Conservation (phyloP, 139 green algal species). For the Gonium pectorale region DNA sequence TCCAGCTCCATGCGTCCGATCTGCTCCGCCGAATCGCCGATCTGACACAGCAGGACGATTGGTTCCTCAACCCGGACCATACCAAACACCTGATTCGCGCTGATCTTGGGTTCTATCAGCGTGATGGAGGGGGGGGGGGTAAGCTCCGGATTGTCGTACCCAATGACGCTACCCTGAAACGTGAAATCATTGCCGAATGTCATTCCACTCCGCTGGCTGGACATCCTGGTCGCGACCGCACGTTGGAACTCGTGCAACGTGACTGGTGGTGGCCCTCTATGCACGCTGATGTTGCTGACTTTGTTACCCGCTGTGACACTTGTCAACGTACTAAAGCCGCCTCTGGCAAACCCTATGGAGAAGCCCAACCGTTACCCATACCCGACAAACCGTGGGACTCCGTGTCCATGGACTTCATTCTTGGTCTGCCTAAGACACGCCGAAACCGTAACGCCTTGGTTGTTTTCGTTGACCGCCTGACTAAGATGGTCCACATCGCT, state of each 20-base stretch:
- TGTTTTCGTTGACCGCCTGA: conserved; percentile 23
- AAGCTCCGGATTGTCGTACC: not conserved
- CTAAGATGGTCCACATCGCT: conserved; percentile 7
- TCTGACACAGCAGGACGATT: not conserved
- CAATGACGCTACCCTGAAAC: not conserved
- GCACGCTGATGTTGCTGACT: not conserved
- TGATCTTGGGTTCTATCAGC: no score
- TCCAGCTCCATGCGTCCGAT: no score
- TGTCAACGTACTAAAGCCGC: conserved; percentile 7
- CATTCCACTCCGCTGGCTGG: not conserved
- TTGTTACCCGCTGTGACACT: not conserved
- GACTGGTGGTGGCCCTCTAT: conserved; percentile 10
- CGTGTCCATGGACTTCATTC: conserved; percentile 16
- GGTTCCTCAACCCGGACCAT: not conserved
- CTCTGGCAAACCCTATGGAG: not conserved
- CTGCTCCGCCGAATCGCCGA: not conserved
- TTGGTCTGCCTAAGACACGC: not conserved
- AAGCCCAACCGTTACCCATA: not conserved
- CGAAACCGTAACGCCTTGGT: not conserved
- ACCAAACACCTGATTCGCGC: no score
- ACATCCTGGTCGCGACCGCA: conserved; percentile 3
- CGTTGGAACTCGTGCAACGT: not conserved
- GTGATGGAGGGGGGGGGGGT: not conserved
- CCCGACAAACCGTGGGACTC: not conserved
- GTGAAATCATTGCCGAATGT: not conserved